phyloP scores from a whole-genome alignment of 2,329 filamentous ascomycete species.

The Trichoderma sp. region DNA sequence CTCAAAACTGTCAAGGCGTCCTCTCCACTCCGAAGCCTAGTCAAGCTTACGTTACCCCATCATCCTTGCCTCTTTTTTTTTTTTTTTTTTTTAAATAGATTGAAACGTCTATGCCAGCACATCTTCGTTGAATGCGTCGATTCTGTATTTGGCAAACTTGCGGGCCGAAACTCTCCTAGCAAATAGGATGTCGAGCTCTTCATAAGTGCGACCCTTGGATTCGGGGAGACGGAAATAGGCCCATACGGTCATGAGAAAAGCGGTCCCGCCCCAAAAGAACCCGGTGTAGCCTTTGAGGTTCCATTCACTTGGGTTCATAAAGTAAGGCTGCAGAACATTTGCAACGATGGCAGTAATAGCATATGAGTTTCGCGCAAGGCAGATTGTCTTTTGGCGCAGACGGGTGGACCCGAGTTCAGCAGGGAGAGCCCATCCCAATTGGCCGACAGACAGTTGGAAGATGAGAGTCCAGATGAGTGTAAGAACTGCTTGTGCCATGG shows the following conservation, averaged over 20 bases:
- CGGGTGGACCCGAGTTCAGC: conserved; percentile 52
- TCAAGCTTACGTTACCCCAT: not conserved
- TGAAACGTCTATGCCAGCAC: not conserved
- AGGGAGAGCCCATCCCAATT: conserved; percentile 40
- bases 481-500: conserved; percentile 40
- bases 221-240: conserved; percentile 55
- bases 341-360: conserved; percentile 53
- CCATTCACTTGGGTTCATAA: conserved; percentile 49
- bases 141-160: conserved; percentile 34
- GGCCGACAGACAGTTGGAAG: conserved; percentile 43
- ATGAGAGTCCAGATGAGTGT: conserved; percentile 39
- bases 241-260: conserved; percentile 52
- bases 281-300: conserved; percentile 52
- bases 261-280: conserved; percentile 51
- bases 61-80: not conserved
- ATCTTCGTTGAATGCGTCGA: conserved; percentile 17
- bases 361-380: conserved; percentile 48
- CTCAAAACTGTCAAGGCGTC: not conserved
- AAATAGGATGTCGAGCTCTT: conserved; percentile 42
- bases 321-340: conserved; percentile 52
- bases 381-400: conserved; percentile 57
- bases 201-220: conserved; percentile 52
- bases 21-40: not conserved
- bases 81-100: no score
- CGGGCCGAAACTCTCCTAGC: conserved; percentile 36